A percentile compares a stretch with the other conserved stretches of the same genome.
Evolutionary conservation across 495 filamentous ascomycete genomes (phyloP).

Genomic region (Lophiotrema nucula): DNA sequence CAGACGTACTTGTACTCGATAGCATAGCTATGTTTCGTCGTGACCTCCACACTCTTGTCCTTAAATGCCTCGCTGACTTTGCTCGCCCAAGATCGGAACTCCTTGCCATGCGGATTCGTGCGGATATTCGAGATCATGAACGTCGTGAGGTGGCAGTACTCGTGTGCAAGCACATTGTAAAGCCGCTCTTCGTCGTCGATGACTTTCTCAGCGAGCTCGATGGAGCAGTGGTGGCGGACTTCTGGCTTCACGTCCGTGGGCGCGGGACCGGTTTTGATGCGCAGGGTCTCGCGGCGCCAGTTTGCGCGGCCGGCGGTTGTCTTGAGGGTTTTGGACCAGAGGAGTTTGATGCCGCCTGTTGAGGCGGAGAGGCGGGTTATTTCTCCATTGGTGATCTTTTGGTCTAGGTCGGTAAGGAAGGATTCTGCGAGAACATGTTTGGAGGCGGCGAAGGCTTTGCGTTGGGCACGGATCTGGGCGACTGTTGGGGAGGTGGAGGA

Average conservation of each 20-base stretch:
- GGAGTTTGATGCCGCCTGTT: conserved; percentile 74
- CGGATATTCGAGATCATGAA: conserved; percentile 72
- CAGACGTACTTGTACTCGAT: conserved; percentile 91
- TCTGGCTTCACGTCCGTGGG: conserved; percentile 29
- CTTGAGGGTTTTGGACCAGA: conserved; percentile 81
- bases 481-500: conserved; percentile 2
- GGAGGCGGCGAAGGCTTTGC: conserved; percentile 63
- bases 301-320: conserved; percentile 85
- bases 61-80: conserved; percentile 48
- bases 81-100: conserved; percentile 73
- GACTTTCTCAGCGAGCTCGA: conserved; percentile 86
- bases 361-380: conserved; percentile 57
- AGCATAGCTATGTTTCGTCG: conserved; percentile 81
- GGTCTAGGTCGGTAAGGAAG: conserved; percentile 76
- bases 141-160: conserved; percentile 91
- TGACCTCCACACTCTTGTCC: conserved; percentile 64
- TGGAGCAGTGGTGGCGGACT: conserved; percentile 65
- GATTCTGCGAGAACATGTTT: conserved; percentile 65
- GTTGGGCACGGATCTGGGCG: conserved; percentile 39
- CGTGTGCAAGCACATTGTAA: conserved; percentile 84
- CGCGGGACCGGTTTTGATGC: conserved; percentile 37
- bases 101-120: conserved; percentile 72
- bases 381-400: conserved; percentile 59
- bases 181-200: conserved; percentile 71
- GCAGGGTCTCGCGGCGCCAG: conserved; percentile 64